These are phyloP conservation scores for Penicillium roqueforti DNA, from an alignment of 495 filamentous ascomycete genomes.

Conservation along the genomic window DNA sequence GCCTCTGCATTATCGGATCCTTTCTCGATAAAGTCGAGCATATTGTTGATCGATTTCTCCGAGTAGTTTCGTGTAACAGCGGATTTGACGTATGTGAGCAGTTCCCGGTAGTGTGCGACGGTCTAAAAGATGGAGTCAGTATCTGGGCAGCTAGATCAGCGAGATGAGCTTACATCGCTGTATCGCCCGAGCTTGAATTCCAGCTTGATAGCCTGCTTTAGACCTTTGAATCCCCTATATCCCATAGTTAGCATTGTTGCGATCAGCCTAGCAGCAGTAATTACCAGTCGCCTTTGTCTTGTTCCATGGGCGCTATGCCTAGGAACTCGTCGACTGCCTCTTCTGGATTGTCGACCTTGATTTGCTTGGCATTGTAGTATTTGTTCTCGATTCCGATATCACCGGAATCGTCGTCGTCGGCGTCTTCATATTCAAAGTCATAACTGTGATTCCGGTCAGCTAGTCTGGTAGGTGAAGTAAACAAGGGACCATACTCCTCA, in stretches of 20 bases:
- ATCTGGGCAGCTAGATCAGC: not conserved
- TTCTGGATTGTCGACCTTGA: conserved; percentile 81
- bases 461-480: conserved; percentile 9
- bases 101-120: conserved; percentile 89
- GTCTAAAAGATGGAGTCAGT: conserved; percentile 55
- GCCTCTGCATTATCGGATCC: conserved; percentile 74
- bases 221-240: conserved; percentile 83
- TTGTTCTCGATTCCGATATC: conserved; percentile 98
- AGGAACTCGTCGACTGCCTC: conserved; percentile 91
- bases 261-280: conserved; percentile 3
- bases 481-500: conserved; percentile 54
- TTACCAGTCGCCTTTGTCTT: conserved; percentile 90
- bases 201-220: conserved; percentile 97
- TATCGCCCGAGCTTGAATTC: conserved; percentile 87
- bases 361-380: conserved; percentile 99
- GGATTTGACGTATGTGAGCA: conserved; percentile 94
- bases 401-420: conserved; percentile 80
- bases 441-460: conserved; percentile 52
- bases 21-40: conserved; percentile 98
- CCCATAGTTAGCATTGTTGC: conserved; percentile 16
- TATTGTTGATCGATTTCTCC: conserved; percentile 98
- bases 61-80: conserved; percentile 98
- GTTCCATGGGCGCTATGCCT: conserved; percentile 74
- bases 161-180: conserved; percentile 58
- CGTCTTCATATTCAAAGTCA: conserved; percentile 95